Evolutionary conservation across 352 stramenopile species (phyloP).

Genomic region (Pythium angustatum): DNA sequence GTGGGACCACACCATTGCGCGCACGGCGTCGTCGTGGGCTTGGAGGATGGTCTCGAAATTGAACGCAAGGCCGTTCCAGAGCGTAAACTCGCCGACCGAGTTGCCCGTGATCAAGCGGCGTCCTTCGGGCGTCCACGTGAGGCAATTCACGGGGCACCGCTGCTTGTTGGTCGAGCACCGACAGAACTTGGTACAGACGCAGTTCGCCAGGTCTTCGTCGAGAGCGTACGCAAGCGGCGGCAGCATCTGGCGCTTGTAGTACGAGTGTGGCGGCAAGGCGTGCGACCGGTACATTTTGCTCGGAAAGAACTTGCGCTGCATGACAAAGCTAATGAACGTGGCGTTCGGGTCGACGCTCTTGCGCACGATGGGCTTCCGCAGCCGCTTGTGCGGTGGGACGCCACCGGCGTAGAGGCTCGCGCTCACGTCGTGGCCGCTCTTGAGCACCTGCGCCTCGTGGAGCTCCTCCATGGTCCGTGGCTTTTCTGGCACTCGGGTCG

Average conservation of each 20-base stretch:
- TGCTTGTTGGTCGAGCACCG: slow-evolving; percentile 91
- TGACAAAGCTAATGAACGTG: slow-evolving; percentile 84
- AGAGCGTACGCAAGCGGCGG: slow-evolving; percentile 61
- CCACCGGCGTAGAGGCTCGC: slow-evolving; percentile 65
- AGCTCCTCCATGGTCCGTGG: too few species aligned
- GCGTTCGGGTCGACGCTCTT: slow-evolving; percentile 87
- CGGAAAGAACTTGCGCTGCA: slow-evolving; percentile 67
- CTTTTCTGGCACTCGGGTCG: neutral
- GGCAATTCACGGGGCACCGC: slow-evolving; percentile 90
- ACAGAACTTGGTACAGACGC: slow-evolving; percentile 87
- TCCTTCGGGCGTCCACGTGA: slow-evolving; percentile 96
- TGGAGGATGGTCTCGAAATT: slow-evolving; percentile 98
- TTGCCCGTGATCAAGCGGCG: slow-evolving; percentile 96
- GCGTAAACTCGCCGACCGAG: slow-evolving; percentile 96
- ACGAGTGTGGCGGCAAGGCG: slow-evolving; percentile 73
- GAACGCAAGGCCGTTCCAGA: slow-evolving; percentile 98
- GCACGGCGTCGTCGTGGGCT: slow-evolving; percentile 85
- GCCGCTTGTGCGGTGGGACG: slow-evolving; percentile 75
- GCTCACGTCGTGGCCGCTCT: slow-evolving; percentile 75
- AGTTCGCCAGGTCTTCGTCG: slow-evolving; percentile 72
- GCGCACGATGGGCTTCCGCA: slow-evolving; percentile 86
- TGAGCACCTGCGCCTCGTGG: slow-evolving; percentile 75
- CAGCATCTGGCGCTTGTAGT: slow-evolving; percentile 85
- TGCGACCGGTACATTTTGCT: slow-evolving; percentile 48
- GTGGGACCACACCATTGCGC: slow-evolving; percentile 91